Evolutionary conservation across 495 filamentous ascomycete genomes (phyloP).

Genomic region (Aspergillus sclerotiicarbonarius): DNA sequence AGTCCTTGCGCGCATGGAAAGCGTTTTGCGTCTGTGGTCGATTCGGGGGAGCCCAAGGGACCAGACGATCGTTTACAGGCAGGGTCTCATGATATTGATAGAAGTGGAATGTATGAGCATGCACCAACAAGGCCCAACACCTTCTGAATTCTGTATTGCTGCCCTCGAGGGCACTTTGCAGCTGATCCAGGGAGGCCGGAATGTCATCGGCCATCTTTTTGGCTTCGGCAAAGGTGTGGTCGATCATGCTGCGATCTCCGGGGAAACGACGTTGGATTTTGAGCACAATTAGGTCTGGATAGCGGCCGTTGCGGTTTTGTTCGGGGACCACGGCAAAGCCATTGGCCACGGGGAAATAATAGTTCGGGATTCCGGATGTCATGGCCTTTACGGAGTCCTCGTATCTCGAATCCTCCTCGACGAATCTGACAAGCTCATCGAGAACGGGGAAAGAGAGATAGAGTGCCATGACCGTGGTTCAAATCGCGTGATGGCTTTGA

Average conservation of each 20-base stretch:
- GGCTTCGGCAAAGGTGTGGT: conserved; percentile 13
- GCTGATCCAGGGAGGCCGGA: conserved; percentile 5
- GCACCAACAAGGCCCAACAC: conserved; percentile 10
- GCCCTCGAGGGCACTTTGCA: conserved; percentile 10
- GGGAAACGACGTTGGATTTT: conserved; percentile 11
- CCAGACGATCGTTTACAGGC: neutral
- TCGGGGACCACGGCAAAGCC: conserved; percentile 8
- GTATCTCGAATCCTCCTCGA: conserved; percentile 2
- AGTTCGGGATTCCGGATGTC: conserved; percentile 2
- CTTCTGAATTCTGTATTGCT: conserved; percentile 12
- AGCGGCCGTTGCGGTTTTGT: conserved; percentile 7
- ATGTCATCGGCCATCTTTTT: neutral
- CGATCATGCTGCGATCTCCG: conserved; percentile 3
- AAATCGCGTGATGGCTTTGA: too few relatives aligned
- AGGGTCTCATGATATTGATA: conserved; percentile 13
- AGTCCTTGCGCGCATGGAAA: conserved; percentile 12
- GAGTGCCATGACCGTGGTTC: too few relatives aligned
- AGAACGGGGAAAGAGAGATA: conserved; percentile 3
- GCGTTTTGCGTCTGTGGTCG: neutral
- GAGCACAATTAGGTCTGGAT: conserved; percentile 7
- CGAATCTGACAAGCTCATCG: neutral
- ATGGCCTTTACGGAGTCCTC: conserved; percentile 13
- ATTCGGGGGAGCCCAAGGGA: conserved; percentile 6
- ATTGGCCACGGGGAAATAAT: conserved; percentile 8
- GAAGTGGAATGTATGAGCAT: conserved; percentile 6